Conservation (phyloP, 2,329 filamentous ascomycete species). For the Aurifilum marmelostoma region DNA sequence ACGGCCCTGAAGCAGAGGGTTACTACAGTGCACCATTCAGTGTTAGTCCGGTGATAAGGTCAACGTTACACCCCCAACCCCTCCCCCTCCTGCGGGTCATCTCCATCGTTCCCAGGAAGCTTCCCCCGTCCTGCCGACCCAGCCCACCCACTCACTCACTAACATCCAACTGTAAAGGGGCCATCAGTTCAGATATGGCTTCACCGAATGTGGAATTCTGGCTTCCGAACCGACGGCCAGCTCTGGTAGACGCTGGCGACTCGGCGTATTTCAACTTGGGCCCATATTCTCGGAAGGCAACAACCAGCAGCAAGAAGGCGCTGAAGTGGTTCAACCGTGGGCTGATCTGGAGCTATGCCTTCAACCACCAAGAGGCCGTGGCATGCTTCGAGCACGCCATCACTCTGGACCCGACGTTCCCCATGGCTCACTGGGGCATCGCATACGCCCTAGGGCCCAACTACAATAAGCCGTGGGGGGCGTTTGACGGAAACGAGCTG, state of each 20-base stretch:
- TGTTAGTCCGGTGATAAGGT: no score
- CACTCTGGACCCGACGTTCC: conserved; percentile 54
- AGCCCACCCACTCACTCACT: no score
- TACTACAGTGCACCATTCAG: no score
- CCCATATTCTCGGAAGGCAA: conserved; percentile 57
- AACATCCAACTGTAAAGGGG: no score
- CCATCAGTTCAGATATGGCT: neutral
- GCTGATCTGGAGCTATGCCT: conserved; percentile 73
- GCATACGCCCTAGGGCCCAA: conserved; percentile 76
- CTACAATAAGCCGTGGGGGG: conserved; percentile 76
- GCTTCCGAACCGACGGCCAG: conserved; percentile 10
- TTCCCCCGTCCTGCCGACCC: no score
- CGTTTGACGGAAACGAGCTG: conserved; percentile 67
- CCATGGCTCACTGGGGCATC: conserved; percentile 71
- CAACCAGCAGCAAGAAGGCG: conserved; percentile 52
- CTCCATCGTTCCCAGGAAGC: neutral
- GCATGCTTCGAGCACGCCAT: conserved; percentile 67
- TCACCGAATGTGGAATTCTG: neutral
- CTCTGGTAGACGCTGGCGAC: conserved; percentile 25
- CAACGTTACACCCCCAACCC: neutral
- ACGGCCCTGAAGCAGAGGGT: no score
- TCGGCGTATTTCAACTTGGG: conserved; percentile 65
- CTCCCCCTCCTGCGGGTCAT: neutral
- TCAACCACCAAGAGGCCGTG: conserved; percentile 75
- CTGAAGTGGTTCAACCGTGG: conserved; percentile 74